Conservation (phyloP, 1,139 yeast genomes). For the Magnusiomyces tetraspermus region DNA sequence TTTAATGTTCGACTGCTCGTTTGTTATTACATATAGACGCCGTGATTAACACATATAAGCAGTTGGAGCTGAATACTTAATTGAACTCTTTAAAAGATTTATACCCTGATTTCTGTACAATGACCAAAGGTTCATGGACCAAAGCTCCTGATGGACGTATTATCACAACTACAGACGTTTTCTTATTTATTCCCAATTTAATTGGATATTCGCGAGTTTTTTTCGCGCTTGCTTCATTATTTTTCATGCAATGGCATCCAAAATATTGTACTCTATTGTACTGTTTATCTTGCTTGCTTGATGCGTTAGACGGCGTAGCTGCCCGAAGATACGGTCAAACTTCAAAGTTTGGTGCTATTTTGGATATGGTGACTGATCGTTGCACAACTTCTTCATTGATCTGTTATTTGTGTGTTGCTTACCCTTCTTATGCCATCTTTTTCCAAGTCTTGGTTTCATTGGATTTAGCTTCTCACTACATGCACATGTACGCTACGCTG, state of each 20-base stretch:
- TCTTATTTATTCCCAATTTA: conserved; percentile 77
- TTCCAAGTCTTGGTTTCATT: conserved; percentile 82
- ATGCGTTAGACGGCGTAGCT: conserved; percentile 94
- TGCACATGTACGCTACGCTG: conserved; percentile 96
- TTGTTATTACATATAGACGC: too few relatives aligned
- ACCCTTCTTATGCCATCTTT: conserved; percentile 55
- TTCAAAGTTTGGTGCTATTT: conserved; percentile 87
- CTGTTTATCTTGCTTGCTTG: conserved; percentile 81
- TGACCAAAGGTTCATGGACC: conserved; percentile 15
- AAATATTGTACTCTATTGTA: conserved; percentile 65
- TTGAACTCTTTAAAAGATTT: too few relatives aligned
- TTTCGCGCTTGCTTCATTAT: conserved; percentile 70
- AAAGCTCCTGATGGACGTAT: conserved; percentile 14
- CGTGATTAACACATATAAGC: too few relatives aligned
- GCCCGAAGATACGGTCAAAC: conserved; percentile 88
- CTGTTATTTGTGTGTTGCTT: conserved; percentile 72
- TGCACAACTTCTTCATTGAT: conserved; percentile 90
- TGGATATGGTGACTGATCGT: conserved; percentile 98
- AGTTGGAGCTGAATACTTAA: too few relatives aligned
- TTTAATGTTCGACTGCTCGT: too few relatives aligned
- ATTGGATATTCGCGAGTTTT: conserved; percentile 81
- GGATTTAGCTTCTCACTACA: conserved; percentile 91
- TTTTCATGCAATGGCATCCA: conserved; percentile 78
- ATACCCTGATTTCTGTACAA: too few relatives aligned
- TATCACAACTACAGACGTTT: conserved; percentile 42